Conservation (phyloP, 495 filamentous ascomycete species). For the Penicillium psychrofluorescens region DNA sequence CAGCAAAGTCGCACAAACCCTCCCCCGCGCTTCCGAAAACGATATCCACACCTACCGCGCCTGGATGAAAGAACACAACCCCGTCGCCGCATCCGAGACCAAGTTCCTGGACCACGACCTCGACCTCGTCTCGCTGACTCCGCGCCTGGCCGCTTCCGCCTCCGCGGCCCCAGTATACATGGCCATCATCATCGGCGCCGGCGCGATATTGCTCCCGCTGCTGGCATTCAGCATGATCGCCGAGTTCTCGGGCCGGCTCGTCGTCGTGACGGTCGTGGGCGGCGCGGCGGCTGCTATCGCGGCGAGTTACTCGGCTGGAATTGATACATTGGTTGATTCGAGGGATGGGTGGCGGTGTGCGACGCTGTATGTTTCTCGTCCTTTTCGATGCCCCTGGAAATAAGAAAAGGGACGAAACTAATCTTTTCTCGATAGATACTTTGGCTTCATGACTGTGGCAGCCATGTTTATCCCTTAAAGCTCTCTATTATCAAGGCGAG, state of each 20-base stretch:
- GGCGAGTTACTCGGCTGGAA: conserved; percentile 28
- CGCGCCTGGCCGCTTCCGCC: conserved; percentile 12
- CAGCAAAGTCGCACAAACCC: conserved; percentile 48
- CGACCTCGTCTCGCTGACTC: conserved; percentile 57
- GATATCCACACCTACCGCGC: conserved; percentile 58
- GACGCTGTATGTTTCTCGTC: conserved; percentile 21
- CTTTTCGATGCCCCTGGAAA: not conserved
- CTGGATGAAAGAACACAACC: conserved; percentile 56
- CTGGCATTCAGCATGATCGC: conserved; percentile 48
- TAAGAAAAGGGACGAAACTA: conserved; percentile 1
- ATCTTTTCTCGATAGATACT: conserved; percentile 23
- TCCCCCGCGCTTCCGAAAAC: conserved; percentile 45
- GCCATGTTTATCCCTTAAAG: conserved; percentile 33
- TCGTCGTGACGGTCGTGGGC: conserved; percentile 37
- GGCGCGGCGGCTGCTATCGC: conserved; percentile 31
- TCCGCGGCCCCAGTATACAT: conserved; percentile 26
- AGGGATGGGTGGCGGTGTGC: conserved; percentile 37
- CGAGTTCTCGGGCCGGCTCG: conserved; percentile 47
- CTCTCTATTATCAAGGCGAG: not conserved
- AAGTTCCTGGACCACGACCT: conserved; percentile 57
- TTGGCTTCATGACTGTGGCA: conserved; percentile 34
- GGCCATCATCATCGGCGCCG: conserved; percentile 47
- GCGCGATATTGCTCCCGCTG: conserved; percentile 50
- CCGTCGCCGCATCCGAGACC: conserved; percentile 59
- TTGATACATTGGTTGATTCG: conserved; percentile 29